Conservation (phyloP, 2,329 filamentous ascomycete species). For the Cadophora sp. region DNA sequence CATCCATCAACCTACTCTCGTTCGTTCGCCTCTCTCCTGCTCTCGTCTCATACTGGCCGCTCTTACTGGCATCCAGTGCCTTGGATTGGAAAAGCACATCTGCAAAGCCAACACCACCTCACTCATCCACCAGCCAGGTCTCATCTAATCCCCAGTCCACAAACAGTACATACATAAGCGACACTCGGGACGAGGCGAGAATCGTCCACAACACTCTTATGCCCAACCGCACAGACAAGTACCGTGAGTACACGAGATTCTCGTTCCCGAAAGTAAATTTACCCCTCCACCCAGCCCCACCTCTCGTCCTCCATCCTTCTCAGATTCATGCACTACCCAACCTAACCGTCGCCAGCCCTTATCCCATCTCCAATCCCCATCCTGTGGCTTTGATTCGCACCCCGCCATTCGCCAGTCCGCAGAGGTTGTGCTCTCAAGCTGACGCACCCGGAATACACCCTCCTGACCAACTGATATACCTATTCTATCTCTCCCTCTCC, state of each 20-base stretch:
- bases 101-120: conserved; percentile 10
- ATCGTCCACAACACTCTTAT: neutral
- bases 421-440: neutral
- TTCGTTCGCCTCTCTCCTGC: neutral
- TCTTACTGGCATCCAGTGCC: neutral
- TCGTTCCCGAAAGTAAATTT: conserved; percentile 1
- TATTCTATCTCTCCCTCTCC: too few species aligned
- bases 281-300: conserved; percentile 3
- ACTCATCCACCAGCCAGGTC: conserved; percentile 4
- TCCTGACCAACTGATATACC: conserved; percentile 5
- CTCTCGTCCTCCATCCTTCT: neutral
- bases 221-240: neutral
- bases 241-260: neutral
- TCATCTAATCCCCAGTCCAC: neutral
- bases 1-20: neutral
- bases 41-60: neutral
- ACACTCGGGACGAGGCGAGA: neutral
- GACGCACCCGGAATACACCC: conserved; percentile 15
- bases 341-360: neutral
- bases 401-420: conserved; percentile 3
- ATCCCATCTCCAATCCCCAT: conserved; percentile 8
- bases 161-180: conserved; percentile 2
- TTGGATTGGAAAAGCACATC: neutral
- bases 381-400: neutral
- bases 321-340: conserved; percentile 8